Percentiles rank a stretch among this genome's conserved stretches.
These are phyloP conservation scores for Colletotrichum tofieldiae DNA, from an alignment of 2,329 filamentous ascomycete species.

Conservation along the genomic window DNA sequence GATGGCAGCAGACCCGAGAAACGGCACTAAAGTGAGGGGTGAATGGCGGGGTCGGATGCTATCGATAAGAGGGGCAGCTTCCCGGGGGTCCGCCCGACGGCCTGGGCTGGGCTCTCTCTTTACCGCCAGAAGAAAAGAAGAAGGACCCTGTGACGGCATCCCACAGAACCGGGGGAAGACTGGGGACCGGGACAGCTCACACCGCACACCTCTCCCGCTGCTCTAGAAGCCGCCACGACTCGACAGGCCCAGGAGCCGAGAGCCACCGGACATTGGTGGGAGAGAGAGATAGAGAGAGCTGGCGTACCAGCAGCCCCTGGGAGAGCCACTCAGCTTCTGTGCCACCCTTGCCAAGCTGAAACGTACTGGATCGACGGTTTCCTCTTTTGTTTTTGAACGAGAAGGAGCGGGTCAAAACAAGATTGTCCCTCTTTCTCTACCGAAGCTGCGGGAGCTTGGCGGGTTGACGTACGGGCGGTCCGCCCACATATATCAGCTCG, in stretches of 20 bases:
- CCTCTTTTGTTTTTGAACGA: conserved; percentile 3
- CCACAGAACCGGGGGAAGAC: neutral
- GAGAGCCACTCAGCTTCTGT: conserved; percentile 7
- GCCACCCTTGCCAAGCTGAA: conserved; percentile 23
- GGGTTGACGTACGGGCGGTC: conserved; percentile 17
- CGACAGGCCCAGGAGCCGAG: neutral
- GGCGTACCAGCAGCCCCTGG: neutral
- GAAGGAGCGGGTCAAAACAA: conserved; percentile 23
- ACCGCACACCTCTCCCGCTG: conserved; percentile 5
- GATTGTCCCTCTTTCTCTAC: conserved; percentile 4
- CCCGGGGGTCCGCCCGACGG: neutral
- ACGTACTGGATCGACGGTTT: conserved; percentile 8
- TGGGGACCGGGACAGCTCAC: neutral
- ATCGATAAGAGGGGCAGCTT: conserved; percentile 17
- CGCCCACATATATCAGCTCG: conserved; percentile 14
- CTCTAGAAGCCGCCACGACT: conserved; percentile 1
- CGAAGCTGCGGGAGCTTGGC: conserved; percentile 20
- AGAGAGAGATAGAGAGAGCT: neutral
- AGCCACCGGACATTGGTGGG: neutral
- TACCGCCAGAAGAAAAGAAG: conserved; percentile 14
- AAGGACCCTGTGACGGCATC: conserved; percentile 27
- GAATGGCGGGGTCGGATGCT: conserved; percentile 7
- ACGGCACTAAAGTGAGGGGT: conserved; percentile 19
- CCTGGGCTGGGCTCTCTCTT: conserved; percentile 5
- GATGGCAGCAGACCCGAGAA: neutral